phyloP scores from a whole-genome alignment of 2,329 filamentous ascomycete species.

The Colletotrichum neosansevieriae region DNA sequence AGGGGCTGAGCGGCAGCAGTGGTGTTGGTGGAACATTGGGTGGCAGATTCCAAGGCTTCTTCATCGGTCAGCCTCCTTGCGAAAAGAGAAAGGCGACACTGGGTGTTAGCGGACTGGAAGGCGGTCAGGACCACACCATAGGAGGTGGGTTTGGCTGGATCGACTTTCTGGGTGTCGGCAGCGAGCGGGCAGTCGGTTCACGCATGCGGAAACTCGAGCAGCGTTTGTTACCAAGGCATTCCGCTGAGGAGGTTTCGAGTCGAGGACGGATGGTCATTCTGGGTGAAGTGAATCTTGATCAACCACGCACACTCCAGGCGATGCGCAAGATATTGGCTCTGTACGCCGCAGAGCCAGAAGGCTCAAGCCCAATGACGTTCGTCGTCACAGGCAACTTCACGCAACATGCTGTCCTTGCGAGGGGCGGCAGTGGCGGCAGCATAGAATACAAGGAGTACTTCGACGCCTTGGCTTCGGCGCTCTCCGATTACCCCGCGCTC shows the following conservation, averaged over 20 bases:
- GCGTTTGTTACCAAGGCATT: constrained; percentile 66
- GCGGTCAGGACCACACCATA: constrained; percentile 70
- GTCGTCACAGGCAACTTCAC: constrained; percentile 89
- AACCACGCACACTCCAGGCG: constrained; percentile 83
- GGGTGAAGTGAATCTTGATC: constrained; percentile 88
- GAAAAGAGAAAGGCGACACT: constrained; percentile 86
- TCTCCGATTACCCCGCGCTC: constrained; percentile 86
- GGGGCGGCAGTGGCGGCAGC: constrained; percentile 80
- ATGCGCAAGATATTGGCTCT: constrained; percentile 81
- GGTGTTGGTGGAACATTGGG: constrained; percentile 92
- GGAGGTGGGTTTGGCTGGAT: constrained; percentile 95
- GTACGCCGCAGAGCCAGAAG: constrained; percentile 76
- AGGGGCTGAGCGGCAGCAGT: constrained; percentile 78
- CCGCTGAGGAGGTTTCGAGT: constrained; percentile 50
- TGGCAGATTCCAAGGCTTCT: constrained; percentile 91
- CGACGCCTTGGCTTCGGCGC: constrained; percentile 83
- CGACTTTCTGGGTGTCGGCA: constrained; percentile 92
- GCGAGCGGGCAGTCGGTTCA: constrained; percentile 83
- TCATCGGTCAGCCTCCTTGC: constrained; percentile 90
- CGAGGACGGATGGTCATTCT: constrained; percentile 77
- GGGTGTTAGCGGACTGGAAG: constrained; percentile 73
- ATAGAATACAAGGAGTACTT: constrained; percentile 98
- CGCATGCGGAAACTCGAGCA: constrained; percentile 87
- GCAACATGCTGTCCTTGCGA: constrained; percentile 72
- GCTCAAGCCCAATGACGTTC: constrained; percentile 80